phyloP scores from a whole-genome alignment of 2,329 filamentous ascomycete species.

The Xylariaceae sp. region DNA sequence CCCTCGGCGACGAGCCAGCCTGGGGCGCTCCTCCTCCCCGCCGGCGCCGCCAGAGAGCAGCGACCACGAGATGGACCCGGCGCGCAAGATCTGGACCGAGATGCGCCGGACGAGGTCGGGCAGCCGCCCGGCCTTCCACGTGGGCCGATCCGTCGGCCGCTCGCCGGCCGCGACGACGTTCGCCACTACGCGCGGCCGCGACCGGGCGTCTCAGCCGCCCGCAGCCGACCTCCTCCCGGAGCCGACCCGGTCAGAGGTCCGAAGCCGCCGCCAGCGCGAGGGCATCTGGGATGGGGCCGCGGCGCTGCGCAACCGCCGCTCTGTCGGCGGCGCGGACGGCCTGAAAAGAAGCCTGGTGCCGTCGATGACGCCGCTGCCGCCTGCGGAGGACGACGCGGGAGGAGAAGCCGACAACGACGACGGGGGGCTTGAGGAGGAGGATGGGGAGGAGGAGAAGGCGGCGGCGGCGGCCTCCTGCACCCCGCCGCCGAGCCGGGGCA shows the following conservation, averaged over 20 bases:
- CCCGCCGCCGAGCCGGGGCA: neutral
- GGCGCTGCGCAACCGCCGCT: slow-evolving; percentile 21
- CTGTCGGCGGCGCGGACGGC: slow-evolving; percentile 22
- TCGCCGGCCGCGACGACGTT: slow-evolving; percentile 6
- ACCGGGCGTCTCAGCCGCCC: too few relatives aligned
- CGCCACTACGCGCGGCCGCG: too few relatives aligned
- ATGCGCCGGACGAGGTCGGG: slow-evolving; percentile 18
- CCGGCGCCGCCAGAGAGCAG: neutral
- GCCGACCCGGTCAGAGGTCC: too few relatives aligned
- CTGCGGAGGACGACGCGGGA: neutral
- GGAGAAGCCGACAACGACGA: too few relatives aligned
- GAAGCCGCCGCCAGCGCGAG: slow-evolving; percentile 15
- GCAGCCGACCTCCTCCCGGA: too few relatives aligned
- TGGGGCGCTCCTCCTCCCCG: slow-evolving; percentile 5
- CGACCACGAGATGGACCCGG: slow-evolving; percentile 16
- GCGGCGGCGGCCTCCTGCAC: too few relatives aligned
- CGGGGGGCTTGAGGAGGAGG: neutral
- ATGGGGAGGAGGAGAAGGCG: slow-evolving; percentile 8
- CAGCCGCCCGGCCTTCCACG: slow-evolving; percentile 9
- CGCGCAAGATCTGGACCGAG: slow-evolving; percentile 23
- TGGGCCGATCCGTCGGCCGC: slow-evolving; percentile 8
- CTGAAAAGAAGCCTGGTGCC: slow-evolving; percentile 24
- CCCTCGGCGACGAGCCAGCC: slow-evolving; percentile 10
- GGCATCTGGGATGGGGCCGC: slow-evolving; percentile 17
- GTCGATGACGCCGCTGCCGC: slow-evolving; percentile 9